These are phyloP conservation scores for Lycium barbarum DNA, from an alignment of 257 asterid species.

Conservation along the genomic window DNA sequence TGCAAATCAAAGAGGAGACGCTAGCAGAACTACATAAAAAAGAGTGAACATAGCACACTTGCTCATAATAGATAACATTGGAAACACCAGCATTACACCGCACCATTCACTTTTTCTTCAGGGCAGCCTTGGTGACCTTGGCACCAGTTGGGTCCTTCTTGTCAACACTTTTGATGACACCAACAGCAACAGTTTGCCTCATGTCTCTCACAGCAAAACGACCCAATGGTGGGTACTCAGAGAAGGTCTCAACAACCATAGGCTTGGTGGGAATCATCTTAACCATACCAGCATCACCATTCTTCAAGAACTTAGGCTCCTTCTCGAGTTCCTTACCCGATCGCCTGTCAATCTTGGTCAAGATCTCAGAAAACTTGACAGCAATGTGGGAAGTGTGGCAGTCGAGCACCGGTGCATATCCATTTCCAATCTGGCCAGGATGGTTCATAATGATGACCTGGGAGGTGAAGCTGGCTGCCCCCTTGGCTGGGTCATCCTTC, in stretches of 20 bases:
- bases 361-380: constrained; percentile 5
- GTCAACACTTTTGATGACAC: neutral
- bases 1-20: neutral
- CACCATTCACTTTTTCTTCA: neutral
- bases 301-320: constrained; percentile 22
- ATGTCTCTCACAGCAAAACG: neutral
- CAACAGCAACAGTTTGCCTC: neutral
- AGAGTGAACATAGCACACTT: neutral
- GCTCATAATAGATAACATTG: constrained; percentile 1
- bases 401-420: neutral
- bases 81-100: neutral
- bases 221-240: constrained; percentile 23
- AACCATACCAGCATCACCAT: constrained; percentile 20
- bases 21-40: neutral
- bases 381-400: constrained; percentile 1
- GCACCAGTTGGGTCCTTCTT: constrained; percentile 22
- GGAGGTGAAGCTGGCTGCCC: neutral
- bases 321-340: constrained; percentile 19
- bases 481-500: neutral
- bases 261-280: constrained; percentile 19
- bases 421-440: neutral
- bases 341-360: constrained; percentile 22
- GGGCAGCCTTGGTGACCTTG: constrained; percentile 17
- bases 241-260: neutral
- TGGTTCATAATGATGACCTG: constrained; percentile 22